Evolutionary conservation across 768 basidiomycete species (phyloP).

Genomic region (Sarcodon aspratus): DNA sequence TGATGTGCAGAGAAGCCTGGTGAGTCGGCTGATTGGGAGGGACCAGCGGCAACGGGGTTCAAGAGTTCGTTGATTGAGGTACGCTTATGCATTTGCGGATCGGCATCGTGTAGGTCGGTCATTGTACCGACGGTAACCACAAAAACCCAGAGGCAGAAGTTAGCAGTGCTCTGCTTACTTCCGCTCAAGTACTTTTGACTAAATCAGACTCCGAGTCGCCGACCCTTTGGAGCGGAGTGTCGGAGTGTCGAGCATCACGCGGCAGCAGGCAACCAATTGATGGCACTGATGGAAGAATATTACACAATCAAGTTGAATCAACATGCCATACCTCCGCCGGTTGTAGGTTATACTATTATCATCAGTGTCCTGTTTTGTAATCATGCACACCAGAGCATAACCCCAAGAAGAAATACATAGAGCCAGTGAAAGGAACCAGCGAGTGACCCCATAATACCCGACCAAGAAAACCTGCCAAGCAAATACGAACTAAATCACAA

Average conservation of each 20-base stretch:
- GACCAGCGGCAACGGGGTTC: conserved; percentile 30
- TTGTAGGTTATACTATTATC: conserved; percentile 5
- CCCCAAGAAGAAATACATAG: conserved; percentile 1
- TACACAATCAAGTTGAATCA: conserved; percentile 3
- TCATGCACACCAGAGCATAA: conserved; percentile 7
- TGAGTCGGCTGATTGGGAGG: conserved; percentile 19
- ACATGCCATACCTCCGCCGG: conserved; percentile 3
- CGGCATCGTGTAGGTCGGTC: conserved; percentile 29
- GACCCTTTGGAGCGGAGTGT: no score
- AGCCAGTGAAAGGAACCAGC: conserved; percentile 7
- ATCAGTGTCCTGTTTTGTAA: conserved; percentile 5
- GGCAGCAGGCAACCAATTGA: conserved; percentile 1
- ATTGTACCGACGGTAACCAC: conserved; percentile 5
- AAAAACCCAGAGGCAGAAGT: no score
- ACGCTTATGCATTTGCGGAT: conserved; percentile 28
- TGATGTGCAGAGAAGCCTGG: not conserved
- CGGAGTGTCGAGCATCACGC: not conserved
- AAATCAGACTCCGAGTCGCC: no score
- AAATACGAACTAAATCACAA: conserved; percentile 14
- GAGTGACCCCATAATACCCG: conserved; percentile 6
- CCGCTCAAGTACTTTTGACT: no score
- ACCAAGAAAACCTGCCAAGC: conserved; percentile 8
- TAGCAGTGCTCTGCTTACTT: no score
- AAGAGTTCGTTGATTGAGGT: conserved; percentile 40
- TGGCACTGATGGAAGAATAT: not conserved